Percentiles rank a stretch among this genome's conserved stretches.
Evolutionary conservation across 495 filamentous ascomycete species (phyloP).

Genomic region (Haplographium delicatum): DNA sequence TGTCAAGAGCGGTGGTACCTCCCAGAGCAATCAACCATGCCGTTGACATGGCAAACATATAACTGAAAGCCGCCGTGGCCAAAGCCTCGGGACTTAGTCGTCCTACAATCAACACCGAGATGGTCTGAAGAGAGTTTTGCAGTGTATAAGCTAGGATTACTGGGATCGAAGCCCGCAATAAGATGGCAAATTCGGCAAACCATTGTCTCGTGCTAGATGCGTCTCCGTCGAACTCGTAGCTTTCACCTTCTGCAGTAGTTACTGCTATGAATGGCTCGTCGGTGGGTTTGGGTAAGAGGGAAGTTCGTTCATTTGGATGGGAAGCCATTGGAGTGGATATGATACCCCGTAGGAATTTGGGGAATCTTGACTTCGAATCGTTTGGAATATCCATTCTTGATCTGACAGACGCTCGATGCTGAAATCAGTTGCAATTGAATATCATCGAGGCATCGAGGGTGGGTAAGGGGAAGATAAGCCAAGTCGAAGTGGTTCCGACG

Average conservation of each 20-base stretch:
- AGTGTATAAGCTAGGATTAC: constrained; percentile 87
- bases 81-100: constrained; percentile 75
- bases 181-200: constrained; percentile 60
- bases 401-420: background rate
- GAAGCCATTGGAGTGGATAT: constrained; percentile 4
- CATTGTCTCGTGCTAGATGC: constrained; percentile 24
- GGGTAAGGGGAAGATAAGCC: too few species aligned
- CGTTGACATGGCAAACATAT: constrained; percentile 92
- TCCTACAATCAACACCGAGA: constrained; percentile 80
- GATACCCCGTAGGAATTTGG: constrained; percentile 16
- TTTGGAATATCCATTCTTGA: constrained; percentile 13
- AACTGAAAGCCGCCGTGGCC: constrained; percentile 79
- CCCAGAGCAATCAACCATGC: constrained; percentile 88
- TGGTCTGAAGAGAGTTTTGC: constrained; percentile 83
- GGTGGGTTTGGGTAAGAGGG: constrained; percentile 23
- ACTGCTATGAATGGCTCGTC: background rate
- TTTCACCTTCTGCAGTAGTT: constrained; percentile 16
- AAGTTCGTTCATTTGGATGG: constrained; percentile 22
- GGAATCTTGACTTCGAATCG: constrained; percentile 22
- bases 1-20: constrained; percentile 89
- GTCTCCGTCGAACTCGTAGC: constrained; percentile 18
- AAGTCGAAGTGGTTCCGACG: too few species aligned
- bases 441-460: constrained; percentile 10
- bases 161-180: constrained; percentile 66
- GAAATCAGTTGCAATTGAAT: background rate